Conservation (phyloP, 1,139 yeast genomes). For the Insectozyma bohioensis region DNA sequence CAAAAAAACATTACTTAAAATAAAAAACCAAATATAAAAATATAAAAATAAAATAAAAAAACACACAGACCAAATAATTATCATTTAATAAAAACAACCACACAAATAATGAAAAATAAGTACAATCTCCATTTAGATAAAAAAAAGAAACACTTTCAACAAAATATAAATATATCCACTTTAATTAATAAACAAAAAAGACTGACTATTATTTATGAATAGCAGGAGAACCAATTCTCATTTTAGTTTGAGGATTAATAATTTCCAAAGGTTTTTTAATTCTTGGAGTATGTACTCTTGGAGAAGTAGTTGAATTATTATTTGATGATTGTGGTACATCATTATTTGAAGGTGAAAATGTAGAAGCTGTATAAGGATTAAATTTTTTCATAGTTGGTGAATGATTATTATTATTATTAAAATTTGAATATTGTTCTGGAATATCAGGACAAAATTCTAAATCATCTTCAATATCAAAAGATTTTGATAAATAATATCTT, state of each 20-base stretch:
- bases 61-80: too few species aligned
- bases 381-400: constrained; percentile 41
- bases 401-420: constrained; percentile 8
- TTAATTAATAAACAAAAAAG: too few species aligned
- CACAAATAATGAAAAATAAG: too few species aligned
- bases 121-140: too few species aligned
- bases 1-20: too few species aligned
- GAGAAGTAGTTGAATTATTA: constrained; percentile 20
- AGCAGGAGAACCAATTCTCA: constrained; percentile 62
- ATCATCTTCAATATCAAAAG: constrained; percentile 66
- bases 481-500: constrained; percentile 52
- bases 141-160: too few species aligned
- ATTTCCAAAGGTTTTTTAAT: constrained; percentile 68
- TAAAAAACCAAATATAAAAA: too few species aligned
- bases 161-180: too few species aligned
- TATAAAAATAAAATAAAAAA: too few species aligned
- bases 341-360: constrained; percentile 50
- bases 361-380: constrained; percentile 60
- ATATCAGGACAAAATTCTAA: constrained; percentile 67
- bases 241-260: constrained; percentile 75
- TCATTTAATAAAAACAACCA: too few species aligned
- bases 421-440: constrained; percentile 21
- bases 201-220: constrained; percentile 3
- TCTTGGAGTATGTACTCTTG: constrained; percentile 54
- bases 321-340: constrained; percentile 11